phyloP scores from a whole-genome alignment of 805 yeast genomes.

The Ogataea corticis region DNA sequence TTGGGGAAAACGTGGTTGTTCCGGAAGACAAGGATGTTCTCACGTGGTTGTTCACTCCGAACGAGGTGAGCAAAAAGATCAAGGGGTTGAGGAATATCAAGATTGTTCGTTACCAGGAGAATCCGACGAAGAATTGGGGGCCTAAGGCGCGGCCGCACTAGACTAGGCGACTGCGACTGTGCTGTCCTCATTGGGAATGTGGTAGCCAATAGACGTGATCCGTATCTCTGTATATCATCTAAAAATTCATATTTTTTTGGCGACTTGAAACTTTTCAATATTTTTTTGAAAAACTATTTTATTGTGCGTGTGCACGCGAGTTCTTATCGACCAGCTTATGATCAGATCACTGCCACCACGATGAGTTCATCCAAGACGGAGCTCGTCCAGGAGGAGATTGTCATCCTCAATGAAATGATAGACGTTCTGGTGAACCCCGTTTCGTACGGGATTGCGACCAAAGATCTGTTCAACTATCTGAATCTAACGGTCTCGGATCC shows the following conservation, averaged over 20 bases:
- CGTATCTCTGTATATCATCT: too few relatives aligned
- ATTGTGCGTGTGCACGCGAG: too few relatives aligned
- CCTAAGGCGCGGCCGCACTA: constrained; percentile 71
- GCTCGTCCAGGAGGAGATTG: constrained; percentile 23
- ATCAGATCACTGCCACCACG: not conserved
- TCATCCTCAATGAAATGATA: constrained; percentile 25
- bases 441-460: constrained; percentile 16
- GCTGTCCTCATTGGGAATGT: too few relatives aligned
- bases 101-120: constrained; percentile 85
- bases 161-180: not conserved
- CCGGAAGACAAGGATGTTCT: constrained; percentile 27
- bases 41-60: constrained; percentile 58
- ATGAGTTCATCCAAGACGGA: not conserved
- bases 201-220: too few relatives aligned
- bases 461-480: constrained; percentile 22
- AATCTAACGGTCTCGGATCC: constrained; percentile 11
- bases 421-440: constrained; percentile 26
- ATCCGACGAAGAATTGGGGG: constrained; percentile 96
- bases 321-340: too few relatives aligned
- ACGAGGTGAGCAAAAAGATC: constrained; percentile 57
- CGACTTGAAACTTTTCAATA: too few relatives aligned
- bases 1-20: constrained; percentile 37
- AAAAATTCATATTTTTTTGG: too few relatives aligned
- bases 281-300: too few relatives aligned
- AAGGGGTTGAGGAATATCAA: constrained; percentile 69